These are phyloP conservation scores for Penicillium rolfsii DNA, from an alignment of 2,329 filamentous ascomycete species.

Conservation along the genomic window DNA sequence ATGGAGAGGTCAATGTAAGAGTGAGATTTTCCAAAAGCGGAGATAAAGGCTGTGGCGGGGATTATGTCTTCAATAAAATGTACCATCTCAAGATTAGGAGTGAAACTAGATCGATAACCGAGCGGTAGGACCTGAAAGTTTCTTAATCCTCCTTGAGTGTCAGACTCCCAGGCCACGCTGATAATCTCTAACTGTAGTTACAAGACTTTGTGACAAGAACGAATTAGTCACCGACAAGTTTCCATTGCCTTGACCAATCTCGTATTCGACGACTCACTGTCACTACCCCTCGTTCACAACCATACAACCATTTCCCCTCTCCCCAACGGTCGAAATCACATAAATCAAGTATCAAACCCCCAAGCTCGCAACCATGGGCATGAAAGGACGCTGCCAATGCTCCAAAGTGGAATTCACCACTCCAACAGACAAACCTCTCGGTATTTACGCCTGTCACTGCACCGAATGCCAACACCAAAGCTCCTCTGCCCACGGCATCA, in stretches of 20 bases:
- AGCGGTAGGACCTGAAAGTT: background rate
- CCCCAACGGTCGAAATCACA: background rate
- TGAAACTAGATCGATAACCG: background rate
- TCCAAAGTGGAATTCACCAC: slow-evolving; percentile 65
- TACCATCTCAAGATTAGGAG: too few relatives aligned
- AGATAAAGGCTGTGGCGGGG: too few relatives aligned
- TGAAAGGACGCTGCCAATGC: slow-evolving; percentile 69
- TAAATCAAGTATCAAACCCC: background rate
- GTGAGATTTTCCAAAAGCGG: too few relatives aligned
- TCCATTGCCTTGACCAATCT: background rate
- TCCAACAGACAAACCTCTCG: slow-evolving; percentile 61
- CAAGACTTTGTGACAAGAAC: background rate
- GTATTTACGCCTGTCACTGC: slow-evolving; percentile 74
- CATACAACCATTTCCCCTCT: background rate
- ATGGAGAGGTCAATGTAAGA: too few relatives aligned
- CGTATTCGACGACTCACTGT: background rate
- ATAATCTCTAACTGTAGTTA: background rate
- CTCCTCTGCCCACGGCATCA: slow-evolving; percentile 68
- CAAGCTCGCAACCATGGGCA: slow-evolving; percentile 35
- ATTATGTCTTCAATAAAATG: too few relatives aligned
- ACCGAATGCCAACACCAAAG: slow-evolving; percentile 67
- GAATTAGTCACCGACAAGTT: background rate
- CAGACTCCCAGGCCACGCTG: background rate
- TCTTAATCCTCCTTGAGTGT: background rate
- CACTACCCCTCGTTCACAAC: slow-evolving; percentile 6